Base-by-base conservation (phyloP, 148 eudicot genomes). In the Cornus suecica region DNA sequence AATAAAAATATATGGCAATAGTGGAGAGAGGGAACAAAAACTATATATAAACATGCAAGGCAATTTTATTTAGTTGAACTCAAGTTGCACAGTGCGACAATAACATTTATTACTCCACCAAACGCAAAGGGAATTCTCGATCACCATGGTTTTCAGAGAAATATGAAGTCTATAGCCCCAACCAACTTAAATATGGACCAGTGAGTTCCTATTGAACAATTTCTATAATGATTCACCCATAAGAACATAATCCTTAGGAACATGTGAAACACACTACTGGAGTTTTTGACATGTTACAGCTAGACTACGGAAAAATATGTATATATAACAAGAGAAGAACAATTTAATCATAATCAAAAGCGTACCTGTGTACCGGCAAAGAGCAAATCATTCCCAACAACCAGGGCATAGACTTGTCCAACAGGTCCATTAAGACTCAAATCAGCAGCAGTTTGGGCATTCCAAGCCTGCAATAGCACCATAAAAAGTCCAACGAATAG, bases 321-420 rank as follows among this genome's bases (percentile, higher is more conserved):
- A 3, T 22, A 32, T 23, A 16, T 37, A 67, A 67, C 2, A 32
- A n/a, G 18, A 31, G 22, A 31, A 4, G 42, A 16, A 9, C 5
- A 5, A 3, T 13, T 65, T 2, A 65, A 48, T n/a, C 65, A 29
- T 27, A 11, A 27, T 25, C 31, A 61, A 45, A 30, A 79, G 30
- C 26, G 64, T 83, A 95, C 99, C 97, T 90, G 90, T 68, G 82
- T 87, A 63, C 97, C 99, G 14, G 99, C 99, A 79, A 93, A 88
- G 75, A 93, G 97, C 72, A 95, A 61, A 85, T 83, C 97, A 81
- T 87, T 92, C 51, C 99, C 99, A 73, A 88, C 97, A 74, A 89
- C 97, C 66, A 95, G 82, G 24, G 97, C 71, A 93, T 91, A 90
- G 11, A 92, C 99, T 86, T 91, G 97, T 68, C 99, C 99, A 68